phyloP scores from a whole-genome alignment of 2,329 filamentous ascomycete species.

The Mycosphaerelloides madeirae region DNA sequence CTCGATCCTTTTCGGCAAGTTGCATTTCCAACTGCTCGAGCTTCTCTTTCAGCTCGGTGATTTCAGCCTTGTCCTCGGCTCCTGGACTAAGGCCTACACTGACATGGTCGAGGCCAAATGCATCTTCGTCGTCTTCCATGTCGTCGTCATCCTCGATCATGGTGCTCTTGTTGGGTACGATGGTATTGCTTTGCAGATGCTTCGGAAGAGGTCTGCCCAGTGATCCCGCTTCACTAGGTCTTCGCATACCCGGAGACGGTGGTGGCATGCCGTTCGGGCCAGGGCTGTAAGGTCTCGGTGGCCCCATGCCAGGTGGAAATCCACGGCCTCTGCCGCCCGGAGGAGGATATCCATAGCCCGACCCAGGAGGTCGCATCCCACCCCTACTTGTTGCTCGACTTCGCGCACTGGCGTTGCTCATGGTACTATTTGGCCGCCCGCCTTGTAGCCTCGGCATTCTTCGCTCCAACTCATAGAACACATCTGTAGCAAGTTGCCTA shows the following conservation, averaged over 20 bases:
- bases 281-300: conserved; percentile 16
- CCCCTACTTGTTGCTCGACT: conserved; percentile 26
- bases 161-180: conserved; percentile 95
- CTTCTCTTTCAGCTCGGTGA: conserved; percentile 69
- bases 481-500: conserved; percentile 86
- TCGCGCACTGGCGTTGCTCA: conserved; percentile 39
- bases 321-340: conserved; percentile 25
- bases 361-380: conserved; percentile 37
- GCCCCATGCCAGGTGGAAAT: conserved; percentile 19
- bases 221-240: conserved; percentile 34
- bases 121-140: conserved; percentile 42
- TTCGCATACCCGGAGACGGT: conserved; percentile 35
- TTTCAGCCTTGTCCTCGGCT: conserved; percentile 60
- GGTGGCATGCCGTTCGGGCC: conserved; percentile 34
- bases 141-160: conserved; percentile 92
- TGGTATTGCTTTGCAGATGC: conserved; percentile 90
- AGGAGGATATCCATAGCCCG: conserved; percentile 1
- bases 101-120: conserved; percentile 25
- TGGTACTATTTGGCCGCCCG: conserved; percentile 64
- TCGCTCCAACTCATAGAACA: conserved; percentile 90
- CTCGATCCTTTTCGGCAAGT: conserved; percentile 64
- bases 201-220: conserved; percentile 74
- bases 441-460: conserved; percentile 76
- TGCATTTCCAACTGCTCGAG: conserved; percentile 65
- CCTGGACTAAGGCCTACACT: conserved; percentile 15